Conservation (phyloP, 257 asterid species). For the Leptodermis oblonga region DNA sequence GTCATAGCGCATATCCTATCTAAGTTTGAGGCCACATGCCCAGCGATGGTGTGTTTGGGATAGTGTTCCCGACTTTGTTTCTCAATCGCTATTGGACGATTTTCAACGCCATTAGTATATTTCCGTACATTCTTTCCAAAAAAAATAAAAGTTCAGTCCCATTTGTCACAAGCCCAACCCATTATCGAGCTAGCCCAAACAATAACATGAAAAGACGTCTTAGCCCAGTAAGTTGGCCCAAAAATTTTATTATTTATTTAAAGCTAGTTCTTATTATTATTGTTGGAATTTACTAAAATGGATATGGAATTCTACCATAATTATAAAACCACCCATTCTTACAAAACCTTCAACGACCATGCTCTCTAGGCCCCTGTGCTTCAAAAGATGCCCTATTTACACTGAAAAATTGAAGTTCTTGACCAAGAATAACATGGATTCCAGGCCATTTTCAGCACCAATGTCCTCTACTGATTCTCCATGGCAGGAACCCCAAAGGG, state of each 20-base stretch:
- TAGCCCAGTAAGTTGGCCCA: not conserved
- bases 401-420: conserved; percentile 19
- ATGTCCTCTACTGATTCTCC: conserved; percentile 12
- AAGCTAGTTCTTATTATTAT: not conserved
- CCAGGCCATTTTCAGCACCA: conserved; percentile 29
- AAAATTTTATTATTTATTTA: no score
- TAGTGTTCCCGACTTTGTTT: no score
- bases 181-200: no score
- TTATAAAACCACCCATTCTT: not conserved
- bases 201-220: no score
- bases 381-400: conserved; percentile 19
- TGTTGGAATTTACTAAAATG: not conserved
- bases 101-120: no score
- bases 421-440: conserved; percentile 25
- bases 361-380: conserved; percentile 15
- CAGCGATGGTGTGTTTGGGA: no score
- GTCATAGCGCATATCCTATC: no score
- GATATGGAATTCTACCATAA: not conserved
- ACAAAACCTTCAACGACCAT: not conserved
- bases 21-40: no score
- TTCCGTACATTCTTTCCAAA: no score
- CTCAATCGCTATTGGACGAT: no score
- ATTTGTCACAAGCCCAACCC: no score
- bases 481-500: conserved; percentile 16
- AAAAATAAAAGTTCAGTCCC: no score